Evolutionary conservation across 2,329 filamentous ascomycete species (phyloP).

Genomic region (Mycosphaerella sp.): DNA sequence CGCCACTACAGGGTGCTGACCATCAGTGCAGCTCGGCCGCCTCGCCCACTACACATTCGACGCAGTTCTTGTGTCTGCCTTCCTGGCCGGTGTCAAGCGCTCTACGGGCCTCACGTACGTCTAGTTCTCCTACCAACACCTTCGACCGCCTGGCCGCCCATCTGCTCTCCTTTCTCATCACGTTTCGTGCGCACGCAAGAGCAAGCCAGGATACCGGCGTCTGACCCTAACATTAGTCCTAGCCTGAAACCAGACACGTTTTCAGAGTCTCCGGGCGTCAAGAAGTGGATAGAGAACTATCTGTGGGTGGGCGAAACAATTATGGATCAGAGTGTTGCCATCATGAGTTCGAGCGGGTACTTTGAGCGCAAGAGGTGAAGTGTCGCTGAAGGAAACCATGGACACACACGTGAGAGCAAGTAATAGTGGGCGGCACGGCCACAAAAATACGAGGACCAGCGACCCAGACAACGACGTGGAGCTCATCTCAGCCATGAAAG

Average conservation of each 20-base stretch:
- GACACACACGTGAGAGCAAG: neutral
- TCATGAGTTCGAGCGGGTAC: slow-evolving; percentile 79
- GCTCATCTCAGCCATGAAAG: too few relatives aligned
- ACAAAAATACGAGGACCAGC: too few relatives aligned
- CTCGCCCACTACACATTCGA: slow-evolving; percentile 94
- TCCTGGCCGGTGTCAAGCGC: slow-evolving; percentile 93
- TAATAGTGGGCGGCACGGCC: too few relatives aligned
- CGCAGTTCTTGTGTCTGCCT: slow-evolving; percentile 90
- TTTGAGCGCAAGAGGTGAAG: slow-evolving; percentile 78
- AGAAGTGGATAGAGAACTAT: slow-evolving; percentile 88
- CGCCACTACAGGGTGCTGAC: neutral
- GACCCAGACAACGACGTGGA: too few relatives aligned
- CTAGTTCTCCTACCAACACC: slow-evolving; percentile 9
- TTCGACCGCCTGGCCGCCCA: neutral
- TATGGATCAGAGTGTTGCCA: slow-evolving; percentile 93
- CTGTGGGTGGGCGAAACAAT: slow-evolving; percentile 94
- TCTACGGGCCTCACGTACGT: slow-evolving; percentile 97
- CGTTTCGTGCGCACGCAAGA: neutral
- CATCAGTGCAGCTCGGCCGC: slow-evolving; percentile 66
- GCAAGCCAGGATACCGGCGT: neutral
- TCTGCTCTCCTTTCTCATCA: slow-evolving; percentile 4
- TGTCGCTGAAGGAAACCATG: neutral
- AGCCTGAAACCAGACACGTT: slow-evolving; percentile 86
- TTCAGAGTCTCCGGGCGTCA: slow-evolving; percentile 73
- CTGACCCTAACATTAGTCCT: slow-evolving; percentile 50